Conservation (phyloP, 768 basidiomycete species). For the Rhodotorula kratochvilovae region DNA sequence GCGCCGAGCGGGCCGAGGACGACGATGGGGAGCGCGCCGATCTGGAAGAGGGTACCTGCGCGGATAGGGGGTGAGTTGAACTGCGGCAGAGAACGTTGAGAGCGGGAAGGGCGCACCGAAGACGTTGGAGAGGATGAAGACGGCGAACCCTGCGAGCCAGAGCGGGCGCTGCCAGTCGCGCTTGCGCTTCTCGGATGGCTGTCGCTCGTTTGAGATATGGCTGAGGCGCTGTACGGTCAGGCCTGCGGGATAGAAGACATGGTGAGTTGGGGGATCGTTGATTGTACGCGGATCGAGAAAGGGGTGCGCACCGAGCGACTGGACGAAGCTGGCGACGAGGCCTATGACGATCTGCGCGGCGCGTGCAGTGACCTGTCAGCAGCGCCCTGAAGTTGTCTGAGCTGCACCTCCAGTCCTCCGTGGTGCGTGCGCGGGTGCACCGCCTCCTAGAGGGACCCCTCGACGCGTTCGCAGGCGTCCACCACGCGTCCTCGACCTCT, state of each 20-base stretch:
- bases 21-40: slow-evolving; percentile 87
- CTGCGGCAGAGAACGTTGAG: not conserved
- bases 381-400: too few relatives aligned
- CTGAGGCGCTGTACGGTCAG: slow-evolving; percentile 90
- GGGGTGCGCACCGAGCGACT: slow-evolving; percentile 59
- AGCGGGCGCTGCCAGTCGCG: slow-evolving; percentile 77
- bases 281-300: not conserved
- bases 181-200: slow-evolving; percentile 61
- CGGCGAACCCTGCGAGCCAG: slow-evolving; percentile 79
- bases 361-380: too few relatives aligned
- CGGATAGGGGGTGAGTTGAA: not conserved
- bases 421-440: not conserved
- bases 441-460: not conserved
- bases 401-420: too few relatives aligned
- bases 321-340: slow-evolving; percentile 77
- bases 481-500: too few relatives aligned
- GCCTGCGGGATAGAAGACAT: slow-evolving; percentile 46
- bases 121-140: slow-evolving; percentile 84
- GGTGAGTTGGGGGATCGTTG: not conserved
- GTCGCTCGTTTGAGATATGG: slow-evolving; percentile 73
- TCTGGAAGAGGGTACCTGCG: slow-evolving; percentile 69
- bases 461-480: too few relatives aligned
- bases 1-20: slow-evolving; percentile 91
- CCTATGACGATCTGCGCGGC: slow-evolving; percentile 53
- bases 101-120: slow-evolving; percentile 52